Evolutionary conservation across 164 flowering plant species (phyloP), one percentile per base, ranked within the genome.

Genomic region (Magnolia kwangsiensis): DNA sequence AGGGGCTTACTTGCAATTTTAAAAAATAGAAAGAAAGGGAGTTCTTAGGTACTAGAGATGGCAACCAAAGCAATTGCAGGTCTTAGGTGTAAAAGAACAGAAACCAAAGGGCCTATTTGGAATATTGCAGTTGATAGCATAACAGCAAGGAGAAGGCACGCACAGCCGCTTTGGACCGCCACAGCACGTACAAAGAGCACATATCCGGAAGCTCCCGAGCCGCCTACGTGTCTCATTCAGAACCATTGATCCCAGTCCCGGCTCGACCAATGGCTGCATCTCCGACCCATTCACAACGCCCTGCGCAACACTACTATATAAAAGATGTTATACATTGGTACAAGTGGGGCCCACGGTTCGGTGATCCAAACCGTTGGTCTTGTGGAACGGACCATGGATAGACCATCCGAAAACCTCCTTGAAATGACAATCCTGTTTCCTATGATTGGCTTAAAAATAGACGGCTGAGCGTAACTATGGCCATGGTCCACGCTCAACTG

Each of bases 41-140:
- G 67, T 4, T 14, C 29, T 37, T 20, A n/a, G 18, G 58, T 18
- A 7, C 80, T 75, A 94, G 82, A 90, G 81, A 85, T 90, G 90
- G 89, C 96, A 95, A 73, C 93, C 90, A 83, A 92, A 87, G 86
- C 98, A 95, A 87, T 95, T 92, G 82, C 98, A 95, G 74, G 92
- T 86, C 80, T 89, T 90, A 78, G 98, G 98, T 61, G 92, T 88
- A 84, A 94, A 92, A 55, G 97, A 88, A 63, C 98, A 94, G 79
- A 85, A 91, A 8, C 97, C 98, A 88, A 95, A 95, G 64, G 98
- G 98, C 80, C 91, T 88, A 84, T 94, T 89, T 51, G 97, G 98
- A 9, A 95, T 90, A 85, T 95, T 92, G 92, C 98, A 95, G 75
- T 90, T 92, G 85, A 94, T 94, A 20, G 96, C 89, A 84, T 92